phyloP scores from a whole-genome alignment of 1,284 basidiomycete species.

The Tausonia pullulans region DNA sequence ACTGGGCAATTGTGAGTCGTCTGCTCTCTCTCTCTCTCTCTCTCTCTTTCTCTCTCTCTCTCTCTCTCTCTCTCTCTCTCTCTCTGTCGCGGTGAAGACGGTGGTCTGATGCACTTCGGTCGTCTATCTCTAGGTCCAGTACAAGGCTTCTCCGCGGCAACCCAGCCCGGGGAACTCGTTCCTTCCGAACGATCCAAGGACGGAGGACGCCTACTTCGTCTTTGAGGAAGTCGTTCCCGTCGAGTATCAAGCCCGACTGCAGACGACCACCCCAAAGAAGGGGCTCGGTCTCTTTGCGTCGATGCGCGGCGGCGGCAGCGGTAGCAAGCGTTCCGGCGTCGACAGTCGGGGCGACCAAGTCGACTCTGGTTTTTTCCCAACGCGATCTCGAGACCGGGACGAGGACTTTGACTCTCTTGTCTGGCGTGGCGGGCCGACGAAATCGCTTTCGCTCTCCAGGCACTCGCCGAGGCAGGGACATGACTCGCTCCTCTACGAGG shows the following conservation, averaged over 20 bases:
- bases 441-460: background rate
- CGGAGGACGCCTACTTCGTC: conserved; percentile 51
- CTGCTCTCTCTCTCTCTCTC: background rate
- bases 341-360: background rate
- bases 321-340: background rate
- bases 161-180: conserved; percentile 19
- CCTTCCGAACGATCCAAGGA: conserved; percentile 43
- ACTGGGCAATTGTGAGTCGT: conserved; percentile 71
- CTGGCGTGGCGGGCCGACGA: conserved; percentile 4
- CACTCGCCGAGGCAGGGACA: background rate
- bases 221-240: conserved; percentile 59
- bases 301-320: conserved; percentile 1
- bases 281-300: conserved; percentile 4
- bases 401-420: conserved; percentile 10
- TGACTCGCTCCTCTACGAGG: no score
- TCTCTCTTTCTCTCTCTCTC: background rate
- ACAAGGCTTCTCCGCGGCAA: conserved; percentile 50
- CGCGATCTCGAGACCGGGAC: conserved; percentile 2
- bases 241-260: conserved; percentile 12
- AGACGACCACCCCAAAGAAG: conserved; percentile 4
- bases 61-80: conserved; percentile 4
- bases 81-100: background rate
- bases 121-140: conserved; percentile 52
- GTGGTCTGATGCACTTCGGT: conserved; percentile 1
- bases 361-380: background rate